Evolutionary conservation across 805 yeast species (phyloP).

Genomic region (Candida nonsorbophila): DNA sequence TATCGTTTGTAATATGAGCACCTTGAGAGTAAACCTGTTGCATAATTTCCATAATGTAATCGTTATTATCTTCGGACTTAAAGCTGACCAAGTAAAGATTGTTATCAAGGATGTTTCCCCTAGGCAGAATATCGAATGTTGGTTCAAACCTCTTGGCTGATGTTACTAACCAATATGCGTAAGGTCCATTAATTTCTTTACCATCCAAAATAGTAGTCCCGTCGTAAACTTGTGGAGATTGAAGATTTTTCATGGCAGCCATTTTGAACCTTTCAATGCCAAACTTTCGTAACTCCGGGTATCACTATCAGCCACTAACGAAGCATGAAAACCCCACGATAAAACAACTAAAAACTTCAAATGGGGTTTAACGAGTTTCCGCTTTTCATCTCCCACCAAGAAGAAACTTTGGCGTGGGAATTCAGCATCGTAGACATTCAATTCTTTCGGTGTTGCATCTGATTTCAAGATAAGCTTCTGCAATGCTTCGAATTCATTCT

Average conservation of each 20-base stretch:
- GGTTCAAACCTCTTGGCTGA: conserved; percentile 55
- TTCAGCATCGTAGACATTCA: conserved; percentile 39
- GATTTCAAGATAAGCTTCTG: conserved; percentile 10
- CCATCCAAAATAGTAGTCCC: conserved; percentile 29
- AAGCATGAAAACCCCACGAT: conserved; percentile 85
- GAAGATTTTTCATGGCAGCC: conserved; percentile 58
- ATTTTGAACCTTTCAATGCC: conserved; percentile 65
- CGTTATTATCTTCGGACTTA: conserved; percentile 19
- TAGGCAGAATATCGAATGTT: conserved; percentile 59
- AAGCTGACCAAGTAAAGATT: conserved; percentile 45
- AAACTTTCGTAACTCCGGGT: conserved; percentile 56
- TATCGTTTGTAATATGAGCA: conserved; percentile 42
- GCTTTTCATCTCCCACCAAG: conserved; percentile 14
- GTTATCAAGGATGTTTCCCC: conserved; percentile 39
- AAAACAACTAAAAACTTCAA: conserved; percentile 55
- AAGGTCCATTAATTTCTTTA: conserved; percentile 26
- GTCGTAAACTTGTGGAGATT: conserved; percentile 44
- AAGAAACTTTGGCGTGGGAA: conserved; percentile 29
- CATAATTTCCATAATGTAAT: conserved; percentile 50
- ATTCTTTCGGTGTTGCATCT: conserved; percentile 15
- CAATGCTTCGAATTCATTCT: conserved; percentile 13
- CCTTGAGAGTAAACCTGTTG: conserved; percentile 53
- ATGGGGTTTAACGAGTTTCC: conserved; percentile 9
- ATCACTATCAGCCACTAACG: conserved; percentile 77
- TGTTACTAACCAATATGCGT: conserved; percentile 58